Percentiles rank a stretch among this genome's conserved stretches.
Evolutionary conservation across 768 basidiomycete genomes (phyloP).

Genomic region (Pleurotus eryngii): DNA sequence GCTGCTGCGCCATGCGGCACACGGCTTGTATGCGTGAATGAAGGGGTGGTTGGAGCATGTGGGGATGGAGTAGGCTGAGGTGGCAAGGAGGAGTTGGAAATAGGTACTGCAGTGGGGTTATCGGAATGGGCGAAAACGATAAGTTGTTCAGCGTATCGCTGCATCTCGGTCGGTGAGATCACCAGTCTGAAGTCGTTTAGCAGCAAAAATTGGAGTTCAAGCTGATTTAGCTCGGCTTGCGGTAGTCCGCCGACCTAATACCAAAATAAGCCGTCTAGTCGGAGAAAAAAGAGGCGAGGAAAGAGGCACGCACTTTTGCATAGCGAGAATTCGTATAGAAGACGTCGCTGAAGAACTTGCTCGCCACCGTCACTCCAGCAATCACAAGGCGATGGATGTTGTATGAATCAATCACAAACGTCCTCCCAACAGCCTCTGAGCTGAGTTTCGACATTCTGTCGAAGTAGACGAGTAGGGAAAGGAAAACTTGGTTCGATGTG

Average conservation of each 20-base stretch:
- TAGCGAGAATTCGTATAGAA: slow-evolving; percentile 99
- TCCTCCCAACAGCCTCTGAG: slow-evolving; percentile 44
- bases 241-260: slow-evolving; percentile 92
- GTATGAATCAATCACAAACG: slow-evolving; percentile 93
- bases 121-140: slow-evolving; percentile 58
- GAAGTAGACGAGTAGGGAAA: slow-evolving; percentile 92
- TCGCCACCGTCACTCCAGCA: slow-evolving; percentile 97
- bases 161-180: slow-evolving; percentile 88
- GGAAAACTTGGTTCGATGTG: slow-evolving; percentile 96
- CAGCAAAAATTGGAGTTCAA: slow-evolving; percentile 95
- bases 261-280: neutral
- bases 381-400: slow-evolving; percentile 97
- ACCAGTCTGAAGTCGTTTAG: slow-evolving; percentile 93
- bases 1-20: slow-evolving; percentile 22
- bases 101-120: slow-evolving; percentile 12
- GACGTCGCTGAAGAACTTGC: slow-evolving; percentile 98
- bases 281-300: slow-evolving; percentile 7
- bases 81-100: slow-evolving; percentile 18
- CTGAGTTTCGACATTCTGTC: slow-evolving; percentile 86
- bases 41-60: slow-evolving; percentile 12
- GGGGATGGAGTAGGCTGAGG: slow-evolving; percentile 18
- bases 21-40: slow-evolving; percentile 5
- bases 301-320: slow-evolving; percentile 73
- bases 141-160: slow-evolving; percentile 89
- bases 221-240: slow-evolving; percentile 87